Percentiles rank a stretch among this genome's conserved stretches.
These are phyloP conservation scores for Ascochyta koolunga DNA, from an alignment of 2,329 filamentous ascomycete species.

Conservation along the genomic window DNA sequence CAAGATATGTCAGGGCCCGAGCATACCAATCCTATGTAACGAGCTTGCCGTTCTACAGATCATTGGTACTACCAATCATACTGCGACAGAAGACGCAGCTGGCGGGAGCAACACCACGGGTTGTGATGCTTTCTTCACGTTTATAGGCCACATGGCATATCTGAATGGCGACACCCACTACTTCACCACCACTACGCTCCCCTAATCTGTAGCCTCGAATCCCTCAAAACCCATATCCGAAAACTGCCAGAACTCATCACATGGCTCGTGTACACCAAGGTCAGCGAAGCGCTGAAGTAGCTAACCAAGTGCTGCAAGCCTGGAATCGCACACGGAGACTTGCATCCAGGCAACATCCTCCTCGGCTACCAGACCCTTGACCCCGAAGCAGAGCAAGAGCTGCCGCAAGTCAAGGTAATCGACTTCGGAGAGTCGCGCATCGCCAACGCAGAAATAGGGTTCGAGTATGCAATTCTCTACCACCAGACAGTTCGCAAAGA, in stretches of 20 bases:
- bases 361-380: not conserved
- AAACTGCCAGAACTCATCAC: not conserved
- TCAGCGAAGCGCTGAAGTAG: not conserved
- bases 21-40: not conserved
- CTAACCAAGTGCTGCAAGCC: not conserved
- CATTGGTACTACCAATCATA: not conserved
- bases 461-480: too few species aligned
- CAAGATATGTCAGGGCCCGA: not conserved
- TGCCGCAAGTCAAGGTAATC: not conserved
- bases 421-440: not conserved
- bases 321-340: not conserved
- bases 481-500: too few species aligned
- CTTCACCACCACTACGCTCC: not conserved
- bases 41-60: not conserved
- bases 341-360: not conserved
- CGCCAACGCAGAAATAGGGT: too few species aligned
- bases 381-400: too few species aligned
- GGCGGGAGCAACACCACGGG: too few species aligned
- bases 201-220: not conserved
- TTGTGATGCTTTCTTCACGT: not conserved
- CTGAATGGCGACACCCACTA: not conserved
- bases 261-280: not conserved
- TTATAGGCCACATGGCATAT: not conserved
- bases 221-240: not conserved
- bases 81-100: too few species aligned